Base-by-base conservation (phyloP, 176 grass and related monocot species). In the Paspalum vaginatum region DNA sequence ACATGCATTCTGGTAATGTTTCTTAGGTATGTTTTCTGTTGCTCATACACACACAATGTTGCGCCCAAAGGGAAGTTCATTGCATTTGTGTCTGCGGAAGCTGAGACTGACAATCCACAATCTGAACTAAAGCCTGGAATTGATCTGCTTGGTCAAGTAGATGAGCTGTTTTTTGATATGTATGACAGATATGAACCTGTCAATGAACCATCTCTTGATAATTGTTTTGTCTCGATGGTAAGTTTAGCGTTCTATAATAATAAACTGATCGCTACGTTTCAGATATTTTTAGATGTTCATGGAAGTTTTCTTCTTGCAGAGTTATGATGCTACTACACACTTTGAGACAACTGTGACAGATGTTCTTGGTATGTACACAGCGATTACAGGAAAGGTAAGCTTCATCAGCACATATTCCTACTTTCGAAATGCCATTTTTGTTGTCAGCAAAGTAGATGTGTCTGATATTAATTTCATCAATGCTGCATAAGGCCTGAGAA, bases 11-110 rank as follows among this genome's bases (percentile, higher is more conserved):
- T 88, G 70, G 10, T 82, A n/a, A 59, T 74, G 11, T 73, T 73
- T 91, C 13, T 32, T 76, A 94, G 94, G 94, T 97, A 97, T 76
- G 80, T 97, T 13, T 97, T 97, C 61, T 94, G 94, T 86, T 97
- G 91, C 50, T 97, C 94, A 22, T 97, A 97, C 60, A 88, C 89
- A 7, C 94, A 97, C 79, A 97, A 97, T 58, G 87, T 94, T 11
- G 91, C 89, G 2, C 94, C 94, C 66, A 94, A 88, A 68, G 89
- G 85, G 72, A 97, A 91, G 67, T 97, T 91, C 65, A 94, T 94
- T 84, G 91, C 94, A 70, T 97, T 97, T 88, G 91, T 97, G 41
- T 97, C 91, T 75, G 62, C 91, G 5, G 91, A 97, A 78, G 94
- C 88, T 7, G 91, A 97, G 50, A 97, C 87, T 56, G 82, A 97